A percentile compares a stretch with the other conserved stretches of the same genome.
These are phyloP conservation scores for Allium fistulosum DNA, from an alignment of 106 monocot genomes.

Conservation along the genomic window DNA sequence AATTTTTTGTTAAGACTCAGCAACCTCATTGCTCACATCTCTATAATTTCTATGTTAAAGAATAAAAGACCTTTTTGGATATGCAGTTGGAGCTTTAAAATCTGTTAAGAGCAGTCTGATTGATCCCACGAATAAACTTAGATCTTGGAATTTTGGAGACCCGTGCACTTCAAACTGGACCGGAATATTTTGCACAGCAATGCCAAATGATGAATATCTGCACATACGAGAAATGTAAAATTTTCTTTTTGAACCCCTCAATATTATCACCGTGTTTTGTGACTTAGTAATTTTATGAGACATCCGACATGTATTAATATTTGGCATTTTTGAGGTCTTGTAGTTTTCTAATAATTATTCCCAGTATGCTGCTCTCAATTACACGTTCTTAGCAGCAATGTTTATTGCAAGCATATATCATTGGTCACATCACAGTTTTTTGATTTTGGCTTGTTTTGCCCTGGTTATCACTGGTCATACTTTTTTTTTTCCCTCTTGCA, in stretches of 20 bases:
- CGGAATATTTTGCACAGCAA: conserved; percentile 30
- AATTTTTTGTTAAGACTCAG: too few species aligned
- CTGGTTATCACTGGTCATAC: background rate
- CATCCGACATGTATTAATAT: background rate
- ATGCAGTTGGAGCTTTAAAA: conserved; percentile 34
- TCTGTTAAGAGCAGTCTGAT: conserved; percentile 29
- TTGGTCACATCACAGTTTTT: background rate
- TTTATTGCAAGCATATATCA: conserved; percentile 4
- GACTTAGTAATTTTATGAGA: background rate
- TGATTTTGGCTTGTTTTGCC: background rate
- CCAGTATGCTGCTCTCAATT: background rate
- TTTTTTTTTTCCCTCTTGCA: conserved; percentile 13
- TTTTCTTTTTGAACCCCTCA: background rate
- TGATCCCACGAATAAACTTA: conserved; percentile 42
- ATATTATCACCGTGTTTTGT: too few species aligned
- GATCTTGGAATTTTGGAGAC: conserved; percentile 50
- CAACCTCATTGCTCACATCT: too few species aligned
- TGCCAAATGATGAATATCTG: conserved; percentile 26
- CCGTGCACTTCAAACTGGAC: conserved; percentile 57
- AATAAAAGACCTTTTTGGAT: background rate
- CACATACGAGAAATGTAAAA: conserved; percentile 56
- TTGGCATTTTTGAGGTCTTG: background rate
- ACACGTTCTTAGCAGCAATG: background rate
- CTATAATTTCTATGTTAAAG: too few species aligned
- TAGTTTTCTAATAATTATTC: conserved; percentile 1